Base-by-base conservation (phyloP, 495 filamentous ascomycete species). In the Tuber indicum region DNA sequence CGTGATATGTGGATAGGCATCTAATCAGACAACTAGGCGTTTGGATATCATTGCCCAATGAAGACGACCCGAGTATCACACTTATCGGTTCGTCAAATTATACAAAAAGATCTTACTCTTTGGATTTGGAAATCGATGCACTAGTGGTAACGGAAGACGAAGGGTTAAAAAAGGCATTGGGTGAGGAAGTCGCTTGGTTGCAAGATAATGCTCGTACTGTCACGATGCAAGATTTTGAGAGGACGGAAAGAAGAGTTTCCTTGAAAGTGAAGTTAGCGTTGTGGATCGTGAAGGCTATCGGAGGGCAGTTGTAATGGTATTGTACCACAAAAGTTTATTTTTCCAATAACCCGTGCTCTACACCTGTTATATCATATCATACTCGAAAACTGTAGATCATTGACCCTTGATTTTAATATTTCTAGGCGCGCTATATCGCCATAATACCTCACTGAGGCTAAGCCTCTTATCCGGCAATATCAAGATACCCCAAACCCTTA, bases 11-110 rank as follows among this genome's bases (percentile, higher is more conserved):
- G 42, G 17, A 45, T 46, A 19, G 21, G 23, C 16, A 45, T n/a
- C 74, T 76, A 47, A 58, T 41, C 21, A 36, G n/a, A 12, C 36
- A 69, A 49, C 44, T 49, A 83, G 82, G 96, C 0, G 86, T 99
- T 3, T 99, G 96, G 96, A 88, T 97, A 39, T 93, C 93, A 0
- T 84, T 98, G 19, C 90, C 91, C 0, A 83, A 85, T 16, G 81
- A 84, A 70, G 81, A 86, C 36, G 84, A 86, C 23, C 94, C 95
- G 3, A 92, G 91, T 72, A 88, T 97, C 41, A 94, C 90, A 41
- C 86, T 98, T 3, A 89, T 99, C 8, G 96, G 96, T 0, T 94
- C 91, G 81, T 95, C 92, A 66, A 99, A 99, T 83, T 99, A 98
- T 85, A 99, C 96, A 0, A 94, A 96, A 83, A 87, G 96, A 46